These are phyloP conservation scores for Vigna hirtella DNA, from an alignment of 306 rosid species.

Conservation along the genomic window DNA sequence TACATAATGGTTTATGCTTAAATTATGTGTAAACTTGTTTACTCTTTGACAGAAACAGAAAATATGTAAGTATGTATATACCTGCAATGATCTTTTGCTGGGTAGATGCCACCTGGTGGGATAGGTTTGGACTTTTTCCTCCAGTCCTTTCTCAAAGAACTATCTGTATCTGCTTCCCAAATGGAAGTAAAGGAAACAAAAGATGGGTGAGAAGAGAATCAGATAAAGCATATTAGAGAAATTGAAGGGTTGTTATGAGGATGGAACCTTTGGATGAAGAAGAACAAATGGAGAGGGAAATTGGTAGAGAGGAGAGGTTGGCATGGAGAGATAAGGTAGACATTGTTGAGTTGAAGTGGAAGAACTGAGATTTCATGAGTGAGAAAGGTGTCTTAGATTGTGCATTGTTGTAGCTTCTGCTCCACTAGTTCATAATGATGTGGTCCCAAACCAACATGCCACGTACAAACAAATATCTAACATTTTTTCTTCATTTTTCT, in stretches of 20 bases:
- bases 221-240: background rate
- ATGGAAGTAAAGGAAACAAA: background rate
- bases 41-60: background rate
- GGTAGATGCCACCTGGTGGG: constrained; percentile 91
- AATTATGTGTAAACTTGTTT: too few species aligned
- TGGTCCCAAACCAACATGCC: constrained; percentile 12
- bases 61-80: background rate
- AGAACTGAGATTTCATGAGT: background rate
- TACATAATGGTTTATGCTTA: too few species aligned
- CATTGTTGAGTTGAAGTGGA: constrained; percentile 47
- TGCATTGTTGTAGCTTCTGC: constrained; percentile 16
- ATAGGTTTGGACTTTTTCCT: constrained; percentile 85
- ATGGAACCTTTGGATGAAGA: constrained; percentile 64
- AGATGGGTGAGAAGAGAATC: background rate
- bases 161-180: constrained; percentile 61
- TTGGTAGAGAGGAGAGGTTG: constrained; percentile 60
- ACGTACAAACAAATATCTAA: constrained; percentile 17
- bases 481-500: background rate
- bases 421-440: constrained; percentile 12
- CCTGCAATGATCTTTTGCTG: constrained; percentile 99
- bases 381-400: background rate
- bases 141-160: constrained; percentile 79
- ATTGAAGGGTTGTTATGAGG: background rate
- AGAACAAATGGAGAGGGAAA: constrained; percentile 58
- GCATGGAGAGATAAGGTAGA: constrained; percentile 49